phyloP scores from a whole-genome alignment of 805 yeast genomes.

The Hanseniaspora vineae region DNA sequence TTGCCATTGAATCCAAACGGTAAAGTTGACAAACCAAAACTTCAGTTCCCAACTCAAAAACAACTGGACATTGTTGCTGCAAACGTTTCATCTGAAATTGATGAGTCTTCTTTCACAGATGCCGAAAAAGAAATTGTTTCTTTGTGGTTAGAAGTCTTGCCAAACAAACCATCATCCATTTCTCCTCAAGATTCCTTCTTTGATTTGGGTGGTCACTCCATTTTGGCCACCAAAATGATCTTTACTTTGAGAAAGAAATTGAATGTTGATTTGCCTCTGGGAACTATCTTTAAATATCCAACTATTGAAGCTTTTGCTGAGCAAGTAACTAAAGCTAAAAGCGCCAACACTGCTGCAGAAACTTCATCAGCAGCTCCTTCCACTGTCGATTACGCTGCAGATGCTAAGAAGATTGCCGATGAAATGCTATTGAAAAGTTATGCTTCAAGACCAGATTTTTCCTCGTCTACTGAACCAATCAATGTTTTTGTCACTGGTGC shows the following conservation, averaged over 20 bases:
- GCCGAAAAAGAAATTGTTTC: slow-evolving; percentile 61
- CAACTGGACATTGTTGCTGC: slow-evolving; percentile 69
- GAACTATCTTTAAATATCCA: slow-evolving; percentile 81
- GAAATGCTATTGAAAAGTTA: slow-evolving; percentile 32
- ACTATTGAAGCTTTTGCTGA: slow-evolving; percentile 68
- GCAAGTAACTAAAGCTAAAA: slow-evolving; percentile 48
- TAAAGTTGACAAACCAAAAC: slow-evolving; percentile 91
- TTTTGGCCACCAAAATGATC: slow-evolving; percentile 92
- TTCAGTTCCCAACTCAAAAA: slow-evolving; percentile 87
- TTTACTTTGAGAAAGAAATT: slow-evolving; percentile 75
- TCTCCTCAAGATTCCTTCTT: slow-evolving; percentile 80
- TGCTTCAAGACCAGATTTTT: slow-evolving; percentile 28
- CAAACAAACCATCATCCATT: slow-evolving; percentile 69
- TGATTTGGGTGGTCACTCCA: slow-evolving; percentile 96
- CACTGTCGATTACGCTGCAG: slow-evolving; percentile 5
- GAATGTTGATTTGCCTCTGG: slow-evolving; percentile 74
- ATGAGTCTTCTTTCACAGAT: slow-evolving; percentile 43
- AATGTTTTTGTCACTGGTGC: slow-evolving; percentile 86
- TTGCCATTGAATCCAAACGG: slow-evolving; percentile 97
- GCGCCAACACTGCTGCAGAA: slow-evolving; percentile 55
- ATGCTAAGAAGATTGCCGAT: slow-evolving; percentile 26
- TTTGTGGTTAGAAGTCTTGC: slow-evolving; percentile 76
- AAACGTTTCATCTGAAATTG: slow-evolving; percentile 29
- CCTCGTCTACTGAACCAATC: slow-evolving; percentile 16
- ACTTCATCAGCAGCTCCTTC: slow-evolving; percentile 28